These are phyloP conservation scores for Balansia obtecta DNA, from an alignment of 2,329 filamentous ascomycete genomes.

Conservation along the genomic window DNA sequence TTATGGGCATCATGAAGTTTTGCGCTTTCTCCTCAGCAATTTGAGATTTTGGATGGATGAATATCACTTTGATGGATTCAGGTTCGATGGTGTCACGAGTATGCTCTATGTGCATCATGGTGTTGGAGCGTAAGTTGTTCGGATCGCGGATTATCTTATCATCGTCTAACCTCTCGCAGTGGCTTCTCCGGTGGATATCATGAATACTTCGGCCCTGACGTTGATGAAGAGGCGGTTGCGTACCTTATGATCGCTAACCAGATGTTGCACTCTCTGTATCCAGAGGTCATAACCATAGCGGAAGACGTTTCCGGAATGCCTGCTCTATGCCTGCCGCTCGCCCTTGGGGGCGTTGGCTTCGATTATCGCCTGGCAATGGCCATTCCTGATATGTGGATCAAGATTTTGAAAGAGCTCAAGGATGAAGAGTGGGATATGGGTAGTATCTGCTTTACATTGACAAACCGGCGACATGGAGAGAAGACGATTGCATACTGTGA, in stretches of 20 bases:
- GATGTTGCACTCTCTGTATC: conserved; percentile 84
- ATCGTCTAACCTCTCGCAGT: conserved; percentile 28
- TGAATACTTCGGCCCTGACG: conserved; percentile 83
- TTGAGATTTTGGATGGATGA: conserved; percentile 99
- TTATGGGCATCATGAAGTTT: conserved; percentile 86
- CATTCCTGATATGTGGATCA: conserved; percentile 98
- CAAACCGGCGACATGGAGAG: conserved; percentile 86
- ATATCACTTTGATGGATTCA: conserved; percentile 91
- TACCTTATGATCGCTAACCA: conserved; percentile 97
- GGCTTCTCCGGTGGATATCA: conserved; percentile 97
- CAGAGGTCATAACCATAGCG: conserved; percentile 78
- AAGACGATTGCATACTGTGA: conserved; percentile 98
- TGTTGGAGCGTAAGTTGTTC: conserved; percentile 70
- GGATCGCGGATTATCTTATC: no score
- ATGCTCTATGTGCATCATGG: conserved; percentile 96
- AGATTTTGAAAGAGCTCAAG: conserved; percentile 85
- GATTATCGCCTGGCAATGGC: conserved; percentile 98
- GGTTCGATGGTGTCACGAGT: conserved; percentile 95
- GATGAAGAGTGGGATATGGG: conserved; percentile 89
- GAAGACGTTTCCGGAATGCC: conserved; percentile 99
- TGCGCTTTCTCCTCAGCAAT: conserved; percentile 93
- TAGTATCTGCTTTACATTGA: conserved; percentile 74
- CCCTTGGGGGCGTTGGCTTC: conserved; percentile 84
- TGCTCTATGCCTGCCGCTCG: conserved; percentile 76
- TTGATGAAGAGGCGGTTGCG: conserved; percentile 86